A percentile compares a stretch with the other conserved stretches of the same genome.
These are phyloP conservation scores for Dactylonectria macrodidyma DNA, from an alignment of 2,329 filamentous ascomycete species.

Conservation along the genomic window DNA sequence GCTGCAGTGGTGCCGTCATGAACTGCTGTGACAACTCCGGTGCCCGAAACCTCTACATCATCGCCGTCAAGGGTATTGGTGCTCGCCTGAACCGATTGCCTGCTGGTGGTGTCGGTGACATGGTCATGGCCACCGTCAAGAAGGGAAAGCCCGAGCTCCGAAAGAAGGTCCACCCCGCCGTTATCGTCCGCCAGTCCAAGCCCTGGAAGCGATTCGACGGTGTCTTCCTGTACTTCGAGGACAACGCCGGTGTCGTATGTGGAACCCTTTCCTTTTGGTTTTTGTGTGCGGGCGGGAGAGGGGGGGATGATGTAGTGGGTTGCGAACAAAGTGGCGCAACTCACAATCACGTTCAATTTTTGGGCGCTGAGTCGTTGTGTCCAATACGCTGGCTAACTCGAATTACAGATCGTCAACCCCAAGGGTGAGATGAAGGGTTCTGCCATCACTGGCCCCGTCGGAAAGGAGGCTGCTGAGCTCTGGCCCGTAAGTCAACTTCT, in stretches of 20 bases:
- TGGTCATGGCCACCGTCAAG: constrained; percentile 99
- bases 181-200: constrained; percentile 99
- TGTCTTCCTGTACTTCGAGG: constrained; percentile 99
- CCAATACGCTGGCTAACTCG: constrained; percentile 52
- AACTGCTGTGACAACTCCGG: constrained; percentile 99
- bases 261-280: constrained; percentile 11
- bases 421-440: constrained; percentile 99
- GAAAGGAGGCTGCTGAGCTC: constrained; percentile 99
- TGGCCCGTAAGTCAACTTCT: constrained; percentile 85
- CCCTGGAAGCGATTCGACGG: constrained; percentile 99
- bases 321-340: neutral
- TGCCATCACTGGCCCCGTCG: constrained; percentile 98
- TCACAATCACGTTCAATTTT: neutral
- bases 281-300: neutral
- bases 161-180: constrained; percentile 99
- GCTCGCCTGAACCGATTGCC: constrained; percentile 97
- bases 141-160: constrained; percentile 99
- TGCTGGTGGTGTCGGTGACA: constrained; percentile 98
- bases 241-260: constrained; percentile 99
- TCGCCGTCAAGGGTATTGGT: constrained; percentile 98
- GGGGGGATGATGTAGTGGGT: neutral
- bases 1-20: constrained; percentile 93
- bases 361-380: neutral
- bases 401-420: constrained; percentile 93
- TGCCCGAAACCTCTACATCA: constrained; percentile 99